Percentiles rank a stretch among this genome's conserved stretches.
These are phyloP conservation scores for Agaricus subrufescens DNA, from an alignment of 768 basidiomycete species.

Conservation along the genomic window DNA sequence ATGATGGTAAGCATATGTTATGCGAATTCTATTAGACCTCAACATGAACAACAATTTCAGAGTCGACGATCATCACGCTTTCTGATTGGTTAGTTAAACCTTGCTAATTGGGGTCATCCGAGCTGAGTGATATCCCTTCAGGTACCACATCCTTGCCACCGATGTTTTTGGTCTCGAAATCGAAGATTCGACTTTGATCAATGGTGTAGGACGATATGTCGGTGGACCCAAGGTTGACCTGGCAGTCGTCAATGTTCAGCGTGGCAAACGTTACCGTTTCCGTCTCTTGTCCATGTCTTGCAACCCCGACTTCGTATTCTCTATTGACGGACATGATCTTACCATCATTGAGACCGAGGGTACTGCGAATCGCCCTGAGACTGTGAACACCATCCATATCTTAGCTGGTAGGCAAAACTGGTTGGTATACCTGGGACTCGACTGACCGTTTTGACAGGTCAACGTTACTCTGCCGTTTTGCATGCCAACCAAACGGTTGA, in stretches of 20 bases:
- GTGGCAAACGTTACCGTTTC: conserved; percentile 27
- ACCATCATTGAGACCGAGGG: conserved; percentile 34
- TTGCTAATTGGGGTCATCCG: neutral
- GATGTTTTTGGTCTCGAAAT: conserved; percentile 16
- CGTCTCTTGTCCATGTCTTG: conserved; percentile 20
- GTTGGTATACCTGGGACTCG: neutral
- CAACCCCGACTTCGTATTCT: conserved; percentile 34
- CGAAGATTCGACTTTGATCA: conserved; percentile 30
- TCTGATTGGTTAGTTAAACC: conserved; percentile 27
- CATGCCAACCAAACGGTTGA: conserved; percentile 29
- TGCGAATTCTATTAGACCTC: conserved; percentile 13
- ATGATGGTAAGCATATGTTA: conserved; percentile 27
- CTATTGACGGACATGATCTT: conserved; percentile 40
- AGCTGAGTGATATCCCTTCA: conserved; percentile 1
- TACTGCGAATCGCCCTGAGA: conserved; percentile 16
- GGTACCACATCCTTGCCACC: conserved; percentile 19
- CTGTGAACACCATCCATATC: conserved; percentile 26
- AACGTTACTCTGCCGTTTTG: conserved; percentile 38
- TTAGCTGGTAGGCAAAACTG: conserved; percentile 15
- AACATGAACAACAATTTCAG: conserved; percentile 24
- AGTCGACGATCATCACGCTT: conserved; percentile 34
- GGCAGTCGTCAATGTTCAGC: conserved; percentile 29
- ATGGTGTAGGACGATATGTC: conserved; percentile 32
- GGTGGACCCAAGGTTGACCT: conserved; percentile 26
- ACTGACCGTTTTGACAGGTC: conserved; percentile 17